These are phyloP conservation scores for Crithidia brevicula DNA, from an alignment of 208 protist species.

Conservation along the genomic window DNA sequence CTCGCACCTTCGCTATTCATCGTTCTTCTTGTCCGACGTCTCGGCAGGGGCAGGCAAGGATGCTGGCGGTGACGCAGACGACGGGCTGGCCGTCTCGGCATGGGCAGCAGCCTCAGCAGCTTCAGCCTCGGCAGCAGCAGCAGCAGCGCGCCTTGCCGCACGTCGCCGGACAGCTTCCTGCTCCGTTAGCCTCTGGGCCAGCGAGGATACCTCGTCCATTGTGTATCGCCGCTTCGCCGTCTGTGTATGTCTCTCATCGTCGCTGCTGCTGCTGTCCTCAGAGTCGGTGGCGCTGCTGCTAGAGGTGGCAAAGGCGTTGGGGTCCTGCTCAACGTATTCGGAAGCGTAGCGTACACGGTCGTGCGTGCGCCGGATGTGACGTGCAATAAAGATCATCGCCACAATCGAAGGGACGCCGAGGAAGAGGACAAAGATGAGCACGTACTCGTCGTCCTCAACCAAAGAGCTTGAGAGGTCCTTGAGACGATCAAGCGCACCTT, in stretches of 20 bases:
- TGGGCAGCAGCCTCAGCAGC: slow-evolving; percentile 1
- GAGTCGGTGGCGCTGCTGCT: slow-evolving; percentile 19
- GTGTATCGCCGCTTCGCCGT: slow-evolving; percentile 11
- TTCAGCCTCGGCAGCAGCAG: neutral
- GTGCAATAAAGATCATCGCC: slow-evolving; percentile 18
- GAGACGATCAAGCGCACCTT: slow-evolving; percentile 9
- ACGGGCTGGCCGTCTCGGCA: no score
- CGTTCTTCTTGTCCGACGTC: slow-evolving; percentile 10
- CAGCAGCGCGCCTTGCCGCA: neutral
- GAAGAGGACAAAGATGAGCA: slow-evolving; percentile 33
- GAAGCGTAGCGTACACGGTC: slow-evolving; percentile 40
- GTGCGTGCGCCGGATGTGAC: slow-evolving; percentile 19
- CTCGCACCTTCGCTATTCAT: no score
- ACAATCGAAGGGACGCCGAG: slow-evolving; percentile 29
- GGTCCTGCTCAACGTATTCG: slow-evolving; percentile 27
- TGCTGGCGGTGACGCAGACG: neutral
- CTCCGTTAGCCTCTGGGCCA: slow-evolving; percentile 17
- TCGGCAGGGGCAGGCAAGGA: neutral
- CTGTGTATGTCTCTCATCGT: slow-evolving; percentile 9
- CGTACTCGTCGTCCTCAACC: slow-evolving; percentile 48
- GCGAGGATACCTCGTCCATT: slow-evolving; percentile 33
- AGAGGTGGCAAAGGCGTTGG: slow-evolving; percentile 20
- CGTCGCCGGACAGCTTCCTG: slow-evolving; percentile 18
- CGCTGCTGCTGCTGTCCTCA: slow-evolving; percentile 11
- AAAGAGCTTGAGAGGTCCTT: slow-evolving; percentile 27